Evolutionary conservation across 169 alveolate genomes (phyloP).

Genomic region (Blepharisma undulans): DNA sequence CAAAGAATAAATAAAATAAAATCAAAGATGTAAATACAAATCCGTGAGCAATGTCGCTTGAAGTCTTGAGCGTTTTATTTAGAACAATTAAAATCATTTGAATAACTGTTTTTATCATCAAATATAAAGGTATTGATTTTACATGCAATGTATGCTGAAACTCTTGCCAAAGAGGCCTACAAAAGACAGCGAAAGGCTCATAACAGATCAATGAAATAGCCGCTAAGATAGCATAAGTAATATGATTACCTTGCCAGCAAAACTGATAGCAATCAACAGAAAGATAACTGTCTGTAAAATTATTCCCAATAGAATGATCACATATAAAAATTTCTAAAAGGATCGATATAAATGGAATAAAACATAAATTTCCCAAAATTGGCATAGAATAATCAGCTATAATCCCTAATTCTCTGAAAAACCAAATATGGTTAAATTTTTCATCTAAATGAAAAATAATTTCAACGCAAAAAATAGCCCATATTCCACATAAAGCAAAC

Average conservation of each 20-base stretch:
- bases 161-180: slow-evolving; percentile 22
- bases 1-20: background rate
- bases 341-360: background rate
- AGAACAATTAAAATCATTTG: background rate
- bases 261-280: background rate
- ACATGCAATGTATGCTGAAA: background rate
- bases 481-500: background rate
- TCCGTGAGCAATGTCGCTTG: no score
- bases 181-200: background rate
- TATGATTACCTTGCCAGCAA: slow-evolving; percentile 30
- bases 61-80: background rate
- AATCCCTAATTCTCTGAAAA: background rate
- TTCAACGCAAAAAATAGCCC: background rate
- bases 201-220: background rate
- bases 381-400: background rate
- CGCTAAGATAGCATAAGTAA: background rate
- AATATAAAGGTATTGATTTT: background rate
- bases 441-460: background rate
- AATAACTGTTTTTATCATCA: background rate
- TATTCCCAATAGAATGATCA: background rate
- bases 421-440: background rate
- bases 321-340: background rate
- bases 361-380: background rate
- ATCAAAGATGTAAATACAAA: background rate
- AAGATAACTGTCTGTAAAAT: background rate